These are phyloP conservation scores for Gnomoniopsis sp. DNA, from an alignment of 2,329 filamentous ascomycete species.

Conservation along the genomic window DNA sequence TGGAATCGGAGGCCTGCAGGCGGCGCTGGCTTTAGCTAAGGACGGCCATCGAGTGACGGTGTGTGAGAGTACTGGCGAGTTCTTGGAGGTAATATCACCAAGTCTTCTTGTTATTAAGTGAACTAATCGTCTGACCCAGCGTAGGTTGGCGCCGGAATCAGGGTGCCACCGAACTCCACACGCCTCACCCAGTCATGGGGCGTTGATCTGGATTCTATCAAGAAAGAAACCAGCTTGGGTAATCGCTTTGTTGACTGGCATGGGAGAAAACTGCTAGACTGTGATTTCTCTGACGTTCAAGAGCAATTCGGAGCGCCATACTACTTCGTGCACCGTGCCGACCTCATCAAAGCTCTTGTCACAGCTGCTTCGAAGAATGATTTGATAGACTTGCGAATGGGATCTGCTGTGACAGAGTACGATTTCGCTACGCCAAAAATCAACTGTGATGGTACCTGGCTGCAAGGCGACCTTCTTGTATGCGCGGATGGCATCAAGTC, in stretches of 20 bases:
- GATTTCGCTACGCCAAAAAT: constrained; percentile 20
- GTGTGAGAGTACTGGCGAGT: background rate
- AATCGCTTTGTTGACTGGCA: constrained; percentile 27
- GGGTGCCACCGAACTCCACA: constrained; percentile 30
- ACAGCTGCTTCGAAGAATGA: constrained; percentile 25
- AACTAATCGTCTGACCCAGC: background rate
- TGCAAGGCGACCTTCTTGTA: constrained; percentile 21
- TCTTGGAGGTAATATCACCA: background rate
- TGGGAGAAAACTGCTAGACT: background rate
- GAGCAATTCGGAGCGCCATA: constrained; percentile 29
- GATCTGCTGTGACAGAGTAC: constrained; percentile 22
- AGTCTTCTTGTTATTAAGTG: background rate
- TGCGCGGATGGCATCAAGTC: constrained; percentile 21
- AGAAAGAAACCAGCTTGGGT: constrained; percentile 22
- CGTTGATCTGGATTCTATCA: constrained; percentile 24
- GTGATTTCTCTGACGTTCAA: constrained; percentile 22
- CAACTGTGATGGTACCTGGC: constrained; percentile 18
- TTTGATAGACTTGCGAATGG: constrained; percentile 23
- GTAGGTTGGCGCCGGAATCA: constrained; percentile 28
- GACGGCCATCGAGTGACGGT: background rate
- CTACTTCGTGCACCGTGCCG: constrained; percentile 33
- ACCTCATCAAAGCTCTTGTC: constrained; percentile 31
- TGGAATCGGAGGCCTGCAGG: background rate
- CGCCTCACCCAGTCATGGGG: constrained; percentile 30
- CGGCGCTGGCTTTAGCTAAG: background rate